These are phyloP conservation scores for Cladosporium sp. DNA, from an alignment of 2,329 filamentous ascomycete genomes.

Conservation along the genomic window DNA sequence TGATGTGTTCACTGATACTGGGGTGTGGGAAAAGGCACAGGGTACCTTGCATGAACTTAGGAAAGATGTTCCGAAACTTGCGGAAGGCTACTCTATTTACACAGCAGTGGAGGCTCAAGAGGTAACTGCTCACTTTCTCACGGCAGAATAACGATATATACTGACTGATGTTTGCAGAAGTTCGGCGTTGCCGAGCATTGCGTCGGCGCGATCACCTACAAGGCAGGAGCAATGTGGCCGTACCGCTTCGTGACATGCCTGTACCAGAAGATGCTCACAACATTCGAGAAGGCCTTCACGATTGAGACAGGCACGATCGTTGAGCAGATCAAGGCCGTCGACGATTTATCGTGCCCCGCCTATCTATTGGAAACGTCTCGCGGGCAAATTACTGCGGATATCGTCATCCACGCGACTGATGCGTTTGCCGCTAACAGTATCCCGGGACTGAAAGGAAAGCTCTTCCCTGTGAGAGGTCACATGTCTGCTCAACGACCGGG, in stretches of 20 bases:
- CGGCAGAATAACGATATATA: background rate
- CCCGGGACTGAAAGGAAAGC: constrained; percentile 13
- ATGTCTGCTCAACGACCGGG: constrained; percentile 17
- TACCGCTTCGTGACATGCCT: constrained; percentile 17
- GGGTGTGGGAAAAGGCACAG: background rate
- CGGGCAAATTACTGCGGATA: constrained; percentile 6
- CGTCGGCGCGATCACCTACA: background rate
- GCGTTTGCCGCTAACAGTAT: constrained; percentile 16
- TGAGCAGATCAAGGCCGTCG: background rate
- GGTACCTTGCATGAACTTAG: background rate
- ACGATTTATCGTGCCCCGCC: background rate
- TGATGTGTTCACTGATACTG: background rate
- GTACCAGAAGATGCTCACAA: constrained; percentile 3
- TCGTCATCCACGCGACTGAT: constrained; percentile 17
- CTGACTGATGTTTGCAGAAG: background rate
- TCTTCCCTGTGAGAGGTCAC: constrained; percentile 18
- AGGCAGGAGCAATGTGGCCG: constrained; percentile 17
- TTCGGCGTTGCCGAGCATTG: background rate
- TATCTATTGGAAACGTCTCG: background rate
- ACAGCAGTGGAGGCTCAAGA: background rate
- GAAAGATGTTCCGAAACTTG: background rate
- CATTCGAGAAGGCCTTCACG: constrained; percentile 4
- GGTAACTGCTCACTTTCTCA: background rate
- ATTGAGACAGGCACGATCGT: constrained; percentile 17
- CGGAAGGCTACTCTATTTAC: background rate